Percentiles rank a stretch among this genome's conserved stretches.
phyloP scores from a whole-genome alignment of 371 early-diverging fungal genomes.

The Quaeritorhiza haematococci region DNA sequence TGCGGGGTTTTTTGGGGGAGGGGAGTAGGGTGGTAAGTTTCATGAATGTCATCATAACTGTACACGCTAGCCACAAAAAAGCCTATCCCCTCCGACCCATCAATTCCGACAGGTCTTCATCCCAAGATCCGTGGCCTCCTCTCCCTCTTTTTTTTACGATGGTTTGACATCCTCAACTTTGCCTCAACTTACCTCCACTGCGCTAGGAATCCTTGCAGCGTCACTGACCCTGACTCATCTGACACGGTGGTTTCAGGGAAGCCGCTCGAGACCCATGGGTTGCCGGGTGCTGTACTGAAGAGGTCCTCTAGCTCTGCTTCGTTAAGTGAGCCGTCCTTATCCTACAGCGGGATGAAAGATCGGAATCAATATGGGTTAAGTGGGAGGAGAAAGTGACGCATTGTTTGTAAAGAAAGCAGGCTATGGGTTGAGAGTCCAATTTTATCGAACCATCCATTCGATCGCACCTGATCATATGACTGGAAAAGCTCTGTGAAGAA shows the following conservation, averaged over 20 bases:
- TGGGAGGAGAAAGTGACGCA: too few relatives aligned
- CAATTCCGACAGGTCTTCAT: too few relatives aligned
- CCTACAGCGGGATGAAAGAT: slow-evolving; percentile 38
- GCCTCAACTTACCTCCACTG: slow-evolving; percentile 84
- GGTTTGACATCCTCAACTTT: too few relatives aligned
- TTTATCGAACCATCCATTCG: background rate
- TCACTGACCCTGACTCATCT: slow-evolving; percentile 80
- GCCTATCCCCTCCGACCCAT: too few relatives aligned
- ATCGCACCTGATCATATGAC: slow-evolving; percentile 76
- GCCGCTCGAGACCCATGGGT: slow-evolving; percentile 80
- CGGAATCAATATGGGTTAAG: too few relatives aligned
- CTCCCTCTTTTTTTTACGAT: too few relatives aligned
- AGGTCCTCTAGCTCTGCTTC: slow-evolving; percentile 76
- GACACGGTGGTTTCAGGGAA: slow-evolving; percentile 91
- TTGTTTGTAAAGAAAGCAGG: background rate
- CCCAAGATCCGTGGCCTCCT: too few relatives aligned
- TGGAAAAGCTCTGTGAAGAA: slow-evolving; percentile 93
- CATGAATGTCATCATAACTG: too few relatives aligned
- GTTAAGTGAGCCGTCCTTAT: slow-evolving; percentile 92
- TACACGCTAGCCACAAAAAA: too few relatives aligned
- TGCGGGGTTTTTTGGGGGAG: too few relatives aligned
- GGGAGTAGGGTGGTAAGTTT: too few relatives aligned
- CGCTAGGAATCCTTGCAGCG: slow-evolving; percentile 92
- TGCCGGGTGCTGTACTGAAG: slow-evolving; percentile 82
- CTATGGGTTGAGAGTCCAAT: too few relatives aligned